A percentile compares a stretch with the other conserved stretches of the same genome.
These are phyloP conservation scores for Quercus glauca DNA, from an alignment of 306 rosid species.

Conservation along the genomic window DNA sequence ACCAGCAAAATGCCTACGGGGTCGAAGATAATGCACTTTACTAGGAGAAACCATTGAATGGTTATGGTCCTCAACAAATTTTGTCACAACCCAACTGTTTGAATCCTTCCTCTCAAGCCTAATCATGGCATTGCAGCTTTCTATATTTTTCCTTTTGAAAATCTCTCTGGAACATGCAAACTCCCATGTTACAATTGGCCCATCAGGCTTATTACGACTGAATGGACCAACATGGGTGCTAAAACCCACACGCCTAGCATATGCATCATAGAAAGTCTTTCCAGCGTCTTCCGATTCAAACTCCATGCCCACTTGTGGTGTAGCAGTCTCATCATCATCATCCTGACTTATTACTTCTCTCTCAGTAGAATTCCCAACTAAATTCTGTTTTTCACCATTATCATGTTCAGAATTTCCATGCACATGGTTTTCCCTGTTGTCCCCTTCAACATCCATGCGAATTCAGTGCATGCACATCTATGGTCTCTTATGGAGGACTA, in stretches of 20 bases:
- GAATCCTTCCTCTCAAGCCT: slow-evolving; percentile 62
- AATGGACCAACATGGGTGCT: slow-evolving; percentile 68
- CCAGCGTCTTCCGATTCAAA: slow-evolving; percentile 71
- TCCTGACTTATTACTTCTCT: slow-evolving; percentile 36
- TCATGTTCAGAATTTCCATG: slow-evolving; percentile 30
- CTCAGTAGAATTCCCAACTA: slow-evolving; percentile 29
- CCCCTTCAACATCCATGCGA: slow-evolving; percentile 52
- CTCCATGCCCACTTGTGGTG: slow-evolving; percentile 63
- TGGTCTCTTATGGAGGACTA: slow-evolving; percentile 31
- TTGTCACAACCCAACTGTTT: slow-evolving; percentile 52
- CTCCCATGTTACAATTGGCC: slow-evolving; percentile 75
- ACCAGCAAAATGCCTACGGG: slow-evolving; percentile 70
- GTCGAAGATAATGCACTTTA: slow-evolving; percentile 57
- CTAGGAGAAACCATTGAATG: slow-evolving; percentile 54
- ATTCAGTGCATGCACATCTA: slow-evolving; percentile 6
- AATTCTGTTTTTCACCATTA: slow-evolving; percentile 24
- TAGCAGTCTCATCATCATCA: slow-evolving; percentile 35
- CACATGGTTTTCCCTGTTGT: slow-evolving; percentile 28
- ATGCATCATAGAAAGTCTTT: slow-evolving; percentile 55
- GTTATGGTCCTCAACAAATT: slow-evolving; percentile 76
- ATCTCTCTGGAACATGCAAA: slow-evolving; percentile 71
- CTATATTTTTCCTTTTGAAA: slow-evolving; percentile 59
- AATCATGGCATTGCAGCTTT: slow-evolving; percentile 76
- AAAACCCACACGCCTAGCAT: slow-evolving; percentile 59
- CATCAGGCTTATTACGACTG: slow-evolving; percentile 62